Percentiles rank a stretch among this genome's conserved stretches.
phyloP scores from a whole-genome alignment of 2,329 filamentous ascomycete species.

The Tolypocladium album region DNA sequence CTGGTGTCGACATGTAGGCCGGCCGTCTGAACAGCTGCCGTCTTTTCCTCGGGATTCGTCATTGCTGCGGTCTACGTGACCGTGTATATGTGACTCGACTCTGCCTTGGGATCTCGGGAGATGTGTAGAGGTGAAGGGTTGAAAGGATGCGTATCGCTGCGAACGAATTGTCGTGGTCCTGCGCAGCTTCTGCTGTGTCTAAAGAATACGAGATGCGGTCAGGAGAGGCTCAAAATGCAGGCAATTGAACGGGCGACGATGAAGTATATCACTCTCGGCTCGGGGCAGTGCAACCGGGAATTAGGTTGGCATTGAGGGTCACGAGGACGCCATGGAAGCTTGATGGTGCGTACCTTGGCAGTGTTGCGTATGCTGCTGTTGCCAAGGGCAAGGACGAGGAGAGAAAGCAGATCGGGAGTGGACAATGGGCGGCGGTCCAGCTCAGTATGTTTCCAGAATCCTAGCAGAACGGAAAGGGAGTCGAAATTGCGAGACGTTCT shows the following conservation, averaged over 20 bases:
- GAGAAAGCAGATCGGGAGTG: not conserved
- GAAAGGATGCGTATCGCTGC: not conserved
- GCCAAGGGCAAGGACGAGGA: not conserved
- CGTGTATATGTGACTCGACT: not conserved
- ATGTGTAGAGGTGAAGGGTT: not conserved
- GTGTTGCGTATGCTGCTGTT: not conserved
- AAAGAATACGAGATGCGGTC: not conserved
- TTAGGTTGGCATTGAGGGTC: not conserved
- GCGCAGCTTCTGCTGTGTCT: not conserved
- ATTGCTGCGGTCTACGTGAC: not conserved
- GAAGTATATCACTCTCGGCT: not conserved
- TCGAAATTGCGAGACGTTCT: not conserved
- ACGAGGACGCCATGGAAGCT: not conserved
- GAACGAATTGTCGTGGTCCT: not conserved
- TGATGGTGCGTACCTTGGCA: not conserved
- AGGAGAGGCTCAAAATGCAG: not conserved
- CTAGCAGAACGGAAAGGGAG: not conserved
- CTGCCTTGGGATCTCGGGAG: not conserved
- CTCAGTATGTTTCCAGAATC: not conserved
- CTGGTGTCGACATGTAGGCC: constrained; percentile 8
- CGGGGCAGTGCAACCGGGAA: not conserved
- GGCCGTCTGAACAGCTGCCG: not conserved
- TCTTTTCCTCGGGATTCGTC: constrained; percentile 1
- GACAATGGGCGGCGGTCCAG: not conserved
- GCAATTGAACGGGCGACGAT: not conserved